A percentile compares a stretch with the other conserved stretches of the same genome.
These are phyloP conservation scores for Geotrichum citri-aurantii DNA, from an alignment of 1,139 yeast genomes.

Conservation along the genomic window DNA sequence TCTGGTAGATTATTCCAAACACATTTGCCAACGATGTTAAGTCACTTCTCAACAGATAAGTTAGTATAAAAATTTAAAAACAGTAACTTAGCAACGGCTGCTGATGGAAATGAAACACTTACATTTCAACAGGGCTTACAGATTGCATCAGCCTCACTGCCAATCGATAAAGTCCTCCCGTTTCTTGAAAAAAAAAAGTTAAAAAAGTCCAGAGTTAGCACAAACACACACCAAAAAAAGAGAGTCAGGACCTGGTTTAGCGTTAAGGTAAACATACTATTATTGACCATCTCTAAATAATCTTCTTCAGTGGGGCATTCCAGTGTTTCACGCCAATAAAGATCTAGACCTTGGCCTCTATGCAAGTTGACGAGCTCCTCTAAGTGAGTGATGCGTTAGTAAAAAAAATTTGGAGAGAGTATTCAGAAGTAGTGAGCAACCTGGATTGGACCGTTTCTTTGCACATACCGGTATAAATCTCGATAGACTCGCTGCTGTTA, in stretches of 20 bases:
- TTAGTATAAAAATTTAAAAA: neutral
- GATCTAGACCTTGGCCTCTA: conserved; percentile 83
- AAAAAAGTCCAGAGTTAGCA: neutral
- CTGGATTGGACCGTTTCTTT: neutral
- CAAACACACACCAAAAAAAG: neutral
- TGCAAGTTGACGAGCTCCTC: conserved; percentile 77
- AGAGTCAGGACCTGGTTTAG: neutral
- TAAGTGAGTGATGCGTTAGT: conserved; percentile 38
- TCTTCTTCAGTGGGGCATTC: conserved; percentile 61
- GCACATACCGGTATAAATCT: conserved; percentile 26
- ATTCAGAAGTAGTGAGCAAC: neutral
- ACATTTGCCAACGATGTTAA: conserved; percentile 63
- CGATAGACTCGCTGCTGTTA: conserved; percentile 21
- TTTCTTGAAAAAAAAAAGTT: conserved; percentile 37
- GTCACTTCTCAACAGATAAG: conserved; percentile 16
- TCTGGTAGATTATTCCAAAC: conserved; percentile 77
- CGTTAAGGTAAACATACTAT: conserved; percentile 38
- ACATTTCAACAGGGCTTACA: conserved; percentile 24
- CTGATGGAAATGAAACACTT: conserved; percentile 5
- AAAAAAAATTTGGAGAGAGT: conserved; percentile 27
- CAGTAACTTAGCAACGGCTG: neutral
- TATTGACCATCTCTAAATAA: conserved; percentile 73
- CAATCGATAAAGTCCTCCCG: conserved; percentile 80
- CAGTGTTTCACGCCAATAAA: conserved; percentile 74
- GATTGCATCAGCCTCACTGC: conserved; percentile 59